Evolutionary conservation across 2,329 filamentous ascomycete genomes (phyloP).

Genomic region (Exophiala mesophila): DNA sequence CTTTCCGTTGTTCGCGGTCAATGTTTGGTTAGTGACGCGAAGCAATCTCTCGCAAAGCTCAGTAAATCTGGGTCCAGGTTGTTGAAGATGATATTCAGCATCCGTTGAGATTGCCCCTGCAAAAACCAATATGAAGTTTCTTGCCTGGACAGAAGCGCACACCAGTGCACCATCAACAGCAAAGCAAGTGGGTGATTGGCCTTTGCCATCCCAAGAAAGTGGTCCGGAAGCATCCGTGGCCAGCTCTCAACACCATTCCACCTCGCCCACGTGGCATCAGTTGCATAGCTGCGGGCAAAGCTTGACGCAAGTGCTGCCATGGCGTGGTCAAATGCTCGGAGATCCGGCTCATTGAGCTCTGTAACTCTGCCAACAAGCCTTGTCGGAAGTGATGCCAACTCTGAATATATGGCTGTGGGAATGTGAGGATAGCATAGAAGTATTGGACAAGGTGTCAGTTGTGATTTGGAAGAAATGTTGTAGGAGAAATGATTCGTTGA

Average conservation of each 20-base stretch:
- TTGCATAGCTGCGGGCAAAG: conserved; percentile 21
- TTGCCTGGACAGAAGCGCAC: conserved; percentile 21
- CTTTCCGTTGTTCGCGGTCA: no score
- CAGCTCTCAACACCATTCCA: conserved; percentile 25
- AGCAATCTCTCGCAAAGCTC: conserved; percentile 16
- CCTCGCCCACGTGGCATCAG: conserved; percentile 8
- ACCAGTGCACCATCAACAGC: conserved; percentile 29
- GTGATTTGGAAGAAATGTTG: conserved; percentile 6
- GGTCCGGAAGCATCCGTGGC: conserved; percentile 22
- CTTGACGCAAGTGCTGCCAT: conserved; percentile 25
- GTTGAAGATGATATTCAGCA: conserved; percentile 4
- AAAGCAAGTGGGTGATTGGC: conserved; percentile 23
- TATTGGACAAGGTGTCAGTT: conserved; percentile 1
- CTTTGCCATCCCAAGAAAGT: conserved; percentile 25
- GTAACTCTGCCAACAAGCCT: conserved; percentile 21
- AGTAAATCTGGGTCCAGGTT: neutral
- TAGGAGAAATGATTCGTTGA: neutral
- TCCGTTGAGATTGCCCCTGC: conserved; percentile 6
- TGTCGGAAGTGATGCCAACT: conserved; percentile 16
- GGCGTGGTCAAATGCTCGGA: conserved; percentile 25
- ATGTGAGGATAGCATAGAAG: conserved; percentile 9
- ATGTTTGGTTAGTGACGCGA: no score
- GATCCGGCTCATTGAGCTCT: conserved; percentile 13
- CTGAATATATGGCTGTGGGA: conserved; percentile 19
- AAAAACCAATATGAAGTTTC: conserved; percentile 25